Percentiles rank a stretch among this genome's conserved stretches.
These are phyloP conservation scores for Pseudoperonospora humuli DNA, from an alignment of 352 stramenopile species.

Conservation along the genomic window DNA sequence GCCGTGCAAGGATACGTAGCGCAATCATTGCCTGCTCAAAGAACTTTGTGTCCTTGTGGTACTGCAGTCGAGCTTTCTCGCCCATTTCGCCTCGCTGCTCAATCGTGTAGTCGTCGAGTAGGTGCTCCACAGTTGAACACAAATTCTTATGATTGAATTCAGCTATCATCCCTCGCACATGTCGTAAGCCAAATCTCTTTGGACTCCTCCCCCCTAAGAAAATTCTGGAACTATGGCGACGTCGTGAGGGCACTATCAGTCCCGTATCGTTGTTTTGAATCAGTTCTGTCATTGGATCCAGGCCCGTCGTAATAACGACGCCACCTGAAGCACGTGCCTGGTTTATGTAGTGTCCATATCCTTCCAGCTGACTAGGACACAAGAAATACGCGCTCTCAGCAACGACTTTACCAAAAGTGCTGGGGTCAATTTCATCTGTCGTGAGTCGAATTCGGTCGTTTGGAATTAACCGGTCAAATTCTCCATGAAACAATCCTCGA, in stretches of 20 bases:
- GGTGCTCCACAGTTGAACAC: conserved; percentile 33
- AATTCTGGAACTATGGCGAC: conserved; percentile 26
- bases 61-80: conserved; percentile 30
- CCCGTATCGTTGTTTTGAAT: conserved; percentile 33
- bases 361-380: conserved; percentile 51
- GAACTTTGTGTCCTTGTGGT: conserved; percentile 50
- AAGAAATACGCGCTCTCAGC: conserved; percentile 47
- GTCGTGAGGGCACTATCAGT: conserved; percentile 11
- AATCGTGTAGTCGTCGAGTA: conserved; percentile 25
- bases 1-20: conserved; percentile 19
- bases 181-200: conserved; percentile 18
- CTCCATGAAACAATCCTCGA: conserved; percentile 18
- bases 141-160: conserved; percentile 27
- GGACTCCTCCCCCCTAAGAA: conserved; percentile 34
- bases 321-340: conserved; percentile 41
- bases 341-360: conserved; percentile 71
- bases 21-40: no score
- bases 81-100: conserved; percentile 28
- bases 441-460: conserved; percentile 10
- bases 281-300: conserved; percentile 62
- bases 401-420: conserved; percentile 48
- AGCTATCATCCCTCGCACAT: conserved; percentile 32
- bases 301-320: conserved; percentile 42
- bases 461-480: conserved; percentile 14
- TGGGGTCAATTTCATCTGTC: conserved; percentile 27